Percentiles rank a stretch among this genome's conserved stretches.
Conservation (phyloP, 768 basidiomycete genomes). For the Tephrocybe sp. region DNA sequence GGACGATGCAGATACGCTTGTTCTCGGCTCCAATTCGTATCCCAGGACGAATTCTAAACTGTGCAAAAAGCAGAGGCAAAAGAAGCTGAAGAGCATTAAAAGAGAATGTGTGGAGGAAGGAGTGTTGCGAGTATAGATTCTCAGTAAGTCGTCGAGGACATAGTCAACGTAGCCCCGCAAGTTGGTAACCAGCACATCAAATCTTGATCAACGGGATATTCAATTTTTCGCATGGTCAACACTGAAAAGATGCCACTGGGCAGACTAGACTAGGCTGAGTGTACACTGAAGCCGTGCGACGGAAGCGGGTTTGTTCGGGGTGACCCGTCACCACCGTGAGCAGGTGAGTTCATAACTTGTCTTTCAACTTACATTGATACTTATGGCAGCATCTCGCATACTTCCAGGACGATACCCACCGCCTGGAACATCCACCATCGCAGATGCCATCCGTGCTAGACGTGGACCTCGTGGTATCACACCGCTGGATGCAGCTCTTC, state of each 20-base stretch:
- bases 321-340: not conserved
- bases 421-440: conserved; percentile 39
- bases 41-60: conserved; percentile 1
- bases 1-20: conserved; percentile 7
- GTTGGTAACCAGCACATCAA: not conserved
- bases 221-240: not conserved
- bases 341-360: not conserved
- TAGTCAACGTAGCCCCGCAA: no score
- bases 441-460: conserved; percentile 47
- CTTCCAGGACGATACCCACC: conserved; percentile 43
- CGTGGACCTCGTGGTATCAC: conserved; percentile 46
- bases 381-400: conserved; percentile 30
- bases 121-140: not conserved
- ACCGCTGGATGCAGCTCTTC: conserved; percentile 48
- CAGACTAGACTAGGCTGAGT: no score
- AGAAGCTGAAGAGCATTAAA: conserved; percentile 3
- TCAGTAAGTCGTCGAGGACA: not conserved
- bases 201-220: no score
- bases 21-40: conserved; percentile 8
- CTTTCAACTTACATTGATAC: not conserved
- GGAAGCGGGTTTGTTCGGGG: conserved; percentile 4
- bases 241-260: no score
- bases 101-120: conserved; percentile 1
- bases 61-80: not conserved
- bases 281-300: not conserved